Evolutionary conservation across 2,329 filamentous ascomycete species (phyloP), one percentile per base, ranked within the genome.

Genomic region (Davidsoniella eucalypti): DNA sequence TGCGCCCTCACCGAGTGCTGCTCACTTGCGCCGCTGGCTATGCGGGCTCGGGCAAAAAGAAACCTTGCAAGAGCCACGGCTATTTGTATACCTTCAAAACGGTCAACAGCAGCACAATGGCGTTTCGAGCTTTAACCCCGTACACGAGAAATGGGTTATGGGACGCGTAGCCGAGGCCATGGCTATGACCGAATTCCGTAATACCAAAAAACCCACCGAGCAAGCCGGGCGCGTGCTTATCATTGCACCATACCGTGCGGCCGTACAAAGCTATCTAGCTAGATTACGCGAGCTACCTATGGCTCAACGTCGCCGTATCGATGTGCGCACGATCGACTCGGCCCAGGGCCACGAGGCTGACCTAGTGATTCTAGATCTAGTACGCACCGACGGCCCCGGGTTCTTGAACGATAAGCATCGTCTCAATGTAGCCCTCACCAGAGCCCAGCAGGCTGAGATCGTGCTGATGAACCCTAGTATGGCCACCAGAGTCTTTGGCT

Each of bases 261-360:
- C 69, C 0, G 58, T 63, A 4, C 51, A 54, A 0, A 58, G 64
- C 10, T 72, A 72, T 49, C 51, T 57, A 3, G 51, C 57, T 0
- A 55, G 61, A 0, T 58, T 62, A 0, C 58, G 57, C 8, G 42
- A 54, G 2, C 59, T 63, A 57, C 61, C 62, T 0, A 10, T 45
- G 1, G 55, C 59, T 9, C 60, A 54, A 44, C 59, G 60, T 42
- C 29, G 54, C 0, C 58, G 67, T 1, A 63, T 70, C 0, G 59
- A 66, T 21, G 63, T 68, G 0, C 55, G 69, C 16, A 72, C 69
- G 0, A 63, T 71, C 1, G 69, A 71, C 46, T 67, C 63, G 4
- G 64, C 67, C 0, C 69, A 71, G 38, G 69, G 69, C 0, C 67
- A 69, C 12, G 67, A 72, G 51, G 68, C 69, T 0, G 69, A 72